A percentile compares a stretch with the other conserved stretches of the same genome.
Conservation (phyloP, 495 filamentous ascomycete species). For the Podospora pseudoanserina region DNA sequence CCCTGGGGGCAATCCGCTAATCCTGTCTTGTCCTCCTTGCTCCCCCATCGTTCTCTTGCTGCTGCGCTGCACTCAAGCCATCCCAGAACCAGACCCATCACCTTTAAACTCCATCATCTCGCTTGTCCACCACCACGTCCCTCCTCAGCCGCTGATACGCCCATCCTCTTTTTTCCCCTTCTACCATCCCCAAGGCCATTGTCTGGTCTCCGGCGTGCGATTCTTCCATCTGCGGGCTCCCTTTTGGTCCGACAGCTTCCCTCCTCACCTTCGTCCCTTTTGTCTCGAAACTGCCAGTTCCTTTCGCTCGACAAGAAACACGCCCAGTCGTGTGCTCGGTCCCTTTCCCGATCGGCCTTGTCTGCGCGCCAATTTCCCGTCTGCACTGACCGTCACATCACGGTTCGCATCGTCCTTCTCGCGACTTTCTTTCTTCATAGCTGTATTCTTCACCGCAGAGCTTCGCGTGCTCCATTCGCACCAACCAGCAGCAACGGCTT, state of each 20-base stretch:
- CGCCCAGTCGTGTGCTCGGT: conserved; percentile 27
- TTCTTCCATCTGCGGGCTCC: conserved; percentile 22
- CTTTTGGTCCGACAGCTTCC: conserved; percentile 16
- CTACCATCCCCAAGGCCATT: conserved; percentile 30
- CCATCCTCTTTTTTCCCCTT: conserved; percentile 23
- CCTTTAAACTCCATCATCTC: conserved; percentile 47
- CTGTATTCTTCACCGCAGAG: not conserved
- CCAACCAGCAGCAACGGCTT: conserved; percentile 8
- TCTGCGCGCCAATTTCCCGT: conserved; percentile 32
- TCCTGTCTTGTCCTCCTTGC: conserved; percentile 29
- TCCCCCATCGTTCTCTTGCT: conserved; percentile 32
- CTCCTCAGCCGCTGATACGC: conserved; percentile 34
- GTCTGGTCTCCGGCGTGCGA: conserved; percentile 23
- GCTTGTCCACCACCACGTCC: conserved; percentile 39
- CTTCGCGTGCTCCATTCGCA: conserved; percentile 12
- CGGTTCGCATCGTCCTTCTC: conserved; percentile 16
- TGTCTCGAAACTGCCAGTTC: conserved; percentile 8
- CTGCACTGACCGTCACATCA: conserved; percentile 21
- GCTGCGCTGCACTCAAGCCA: conserved; percentile 26
- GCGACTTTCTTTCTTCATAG: conserved; percentile 13
- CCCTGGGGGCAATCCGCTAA: conserved; percentile 32
- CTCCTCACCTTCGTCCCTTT: conserved; percentile 19
- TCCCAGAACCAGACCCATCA: conserved; percentile 40
- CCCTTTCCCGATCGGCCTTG: conserved; percentile 23
- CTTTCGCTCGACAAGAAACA: conserved; percentile 10